These are phyloP conservation scores for Sarocladiaceae sp. DNA, from an alignment of 2,329 filamentous ascomycete genomes.

Conservation along the genomic window DNA sequence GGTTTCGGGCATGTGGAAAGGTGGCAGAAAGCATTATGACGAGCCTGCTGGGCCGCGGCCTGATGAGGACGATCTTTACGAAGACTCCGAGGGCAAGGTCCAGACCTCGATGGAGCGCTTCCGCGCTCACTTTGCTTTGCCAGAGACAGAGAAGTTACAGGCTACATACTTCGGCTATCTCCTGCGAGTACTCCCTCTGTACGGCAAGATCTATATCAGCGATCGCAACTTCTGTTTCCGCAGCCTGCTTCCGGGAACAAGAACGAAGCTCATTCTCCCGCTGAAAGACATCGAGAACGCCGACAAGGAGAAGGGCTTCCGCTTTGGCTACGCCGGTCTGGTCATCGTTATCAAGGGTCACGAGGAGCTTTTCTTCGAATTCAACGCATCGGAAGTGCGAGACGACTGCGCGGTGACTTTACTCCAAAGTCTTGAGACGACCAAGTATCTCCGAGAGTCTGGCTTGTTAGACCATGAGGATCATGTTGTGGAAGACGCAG, in stretches of 20 bases:
- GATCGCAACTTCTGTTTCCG: conserved; percentile 86
- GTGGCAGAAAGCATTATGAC: conserved; percentile 82
- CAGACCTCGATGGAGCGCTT: conserved; percentile 73
- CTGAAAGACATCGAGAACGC: conserved; percentile 89
- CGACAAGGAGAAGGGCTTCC: conserved; percentile 90
- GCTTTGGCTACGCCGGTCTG: conserved; percentile 83
- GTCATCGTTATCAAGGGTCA: conserved; percentile 91
- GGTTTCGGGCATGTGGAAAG: conserved; percentile 95
- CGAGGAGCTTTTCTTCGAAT: conserved; percentile 96
- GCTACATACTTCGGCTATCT: conserved; percentile 91
- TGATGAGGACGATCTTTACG: conserved; percentile 47
- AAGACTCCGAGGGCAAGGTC: conserved; percentile 57
- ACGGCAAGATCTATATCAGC: conserved; percentile 95
- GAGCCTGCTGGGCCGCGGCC: conserved; percentile 46
- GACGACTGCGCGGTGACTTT: conserved; percentile 86
- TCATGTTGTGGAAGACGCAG: conserved; percentile 51
- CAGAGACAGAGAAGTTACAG: conserved; percentile 72
- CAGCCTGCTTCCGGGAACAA: conserved; percentile 79
- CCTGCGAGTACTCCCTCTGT: conserved; percentile 83
- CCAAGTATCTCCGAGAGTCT: conserved; percentile 64
- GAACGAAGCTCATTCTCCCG: conserved; percentile 87
- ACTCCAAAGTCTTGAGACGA: conserved; percentile 67
- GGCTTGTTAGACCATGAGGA: conserved; percentile 56
- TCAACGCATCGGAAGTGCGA: conserved; percentile 66
- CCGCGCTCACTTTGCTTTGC: conserved; percentile 83